Evolutionary conservation across 129 eudicot genomes (phyloP).

Genomic region (Logfia minima): DNA sequence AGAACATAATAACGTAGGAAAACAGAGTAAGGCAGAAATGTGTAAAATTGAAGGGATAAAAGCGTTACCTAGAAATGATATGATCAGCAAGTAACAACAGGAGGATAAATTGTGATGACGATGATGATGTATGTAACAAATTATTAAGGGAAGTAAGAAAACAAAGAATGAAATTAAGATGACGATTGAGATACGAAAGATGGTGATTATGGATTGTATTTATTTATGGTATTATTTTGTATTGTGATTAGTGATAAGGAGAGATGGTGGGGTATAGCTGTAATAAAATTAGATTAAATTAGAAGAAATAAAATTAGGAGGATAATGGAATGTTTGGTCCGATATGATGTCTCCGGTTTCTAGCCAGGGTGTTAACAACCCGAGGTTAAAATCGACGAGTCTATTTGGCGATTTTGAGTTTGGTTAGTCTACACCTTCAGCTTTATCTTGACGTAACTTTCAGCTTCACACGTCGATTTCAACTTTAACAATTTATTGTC

Average conservation of each 20-base stretch:
- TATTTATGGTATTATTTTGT: neutral
- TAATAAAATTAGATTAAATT: too few species aligned
- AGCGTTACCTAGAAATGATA: neutral
- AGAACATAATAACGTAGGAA: neutral
- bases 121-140: neutral
- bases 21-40: neutral
- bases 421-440: too few species aligned
- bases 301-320: neutral
- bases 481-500: too few species aligned
- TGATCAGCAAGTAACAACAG: neutral
- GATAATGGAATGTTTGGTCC: neutral
- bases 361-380: too few species aligned
- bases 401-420: too few species aligned
- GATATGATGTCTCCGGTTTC: neutral
- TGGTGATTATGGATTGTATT: conserved; percentile 6
- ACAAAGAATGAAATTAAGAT: neutral
- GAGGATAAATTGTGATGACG: too few species aligned
- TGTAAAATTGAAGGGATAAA: neutral
- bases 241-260: neutral
- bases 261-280: neutral
- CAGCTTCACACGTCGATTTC: too few species aligned
- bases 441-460: too few species aligned
- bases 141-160: neutral
- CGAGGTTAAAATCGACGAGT: too few species aligned
- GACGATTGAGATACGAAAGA: conserved; percentile 17